Evolutionary conservation across 2,329 filamentous ascomycete species (phyloP).

Genomic region (Epicoccum nigrum): DNA sequence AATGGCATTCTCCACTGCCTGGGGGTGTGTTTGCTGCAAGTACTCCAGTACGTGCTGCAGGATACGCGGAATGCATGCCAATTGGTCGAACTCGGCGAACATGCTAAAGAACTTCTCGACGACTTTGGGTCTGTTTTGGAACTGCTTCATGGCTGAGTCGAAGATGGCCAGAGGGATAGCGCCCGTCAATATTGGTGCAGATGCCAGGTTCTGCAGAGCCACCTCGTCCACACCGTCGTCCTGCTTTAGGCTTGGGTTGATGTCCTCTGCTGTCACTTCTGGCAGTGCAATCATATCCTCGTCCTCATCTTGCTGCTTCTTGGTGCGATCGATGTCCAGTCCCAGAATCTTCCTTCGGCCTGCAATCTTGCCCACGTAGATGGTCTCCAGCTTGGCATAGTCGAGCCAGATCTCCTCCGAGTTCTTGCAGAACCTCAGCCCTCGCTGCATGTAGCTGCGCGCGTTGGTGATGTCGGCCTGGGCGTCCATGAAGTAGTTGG

Average conservation of each 20-base stretch:
- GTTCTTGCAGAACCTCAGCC: slow-evolving; percentile 83
- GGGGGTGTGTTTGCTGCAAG: slow-evolving; percentile 66
- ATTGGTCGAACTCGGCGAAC: slow-evolving; percentile 71
- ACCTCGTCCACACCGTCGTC: slow-evolving; percentile 58
- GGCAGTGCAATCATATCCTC: slow-evolving; percentile 65
- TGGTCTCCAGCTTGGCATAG: slow-evolving; percentile 89
- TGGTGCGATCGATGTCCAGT: slow-evolving; percentile 57
- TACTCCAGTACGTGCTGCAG: slow-evolving; percentile 74
- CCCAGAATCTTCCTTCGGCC: slow-evolving; percentile 72
- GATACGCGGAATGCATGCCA: slow-evolving; percentile 70
- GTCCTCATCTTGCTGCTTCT: slow-evolving; percentile 49
- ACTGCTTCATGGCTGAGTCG: slow-evolving; percentile 80
- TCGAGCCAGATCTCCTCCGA: slow-evolving; percentile 81
- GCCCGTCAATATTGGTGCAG: slow-evolving; percentile 85
- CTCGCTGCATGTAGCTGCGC: slow-evolving; percentile 84
- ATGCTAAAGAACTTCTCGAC: slow-evolving; percentile 82
- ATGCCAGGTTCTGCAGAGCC: slow-evolving; percentile 67
- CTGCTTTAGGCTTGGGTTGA: slow-evolving; percentile 61
- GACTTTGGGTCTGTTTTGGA: slow-evolving; percentile 68
- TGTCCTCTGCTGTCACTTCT: slow-evolving; percentile 66
- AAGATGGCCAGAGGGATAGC: slow-evolving; percentile 93
- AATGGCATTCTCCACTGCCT: slow-evolving; percentile 62
- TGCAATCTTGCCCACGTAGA: slow-evolving; percentile 84
- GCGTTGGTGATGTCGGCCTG: slow-evolving; percentile 88
- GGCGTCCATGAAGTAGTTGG: slow-evolving; percentile 76